Evolutionary conservation across 1,284 basidiomycete genomes (phyloP).

Genomic region (Mrakiaceae sp.): DNA sequence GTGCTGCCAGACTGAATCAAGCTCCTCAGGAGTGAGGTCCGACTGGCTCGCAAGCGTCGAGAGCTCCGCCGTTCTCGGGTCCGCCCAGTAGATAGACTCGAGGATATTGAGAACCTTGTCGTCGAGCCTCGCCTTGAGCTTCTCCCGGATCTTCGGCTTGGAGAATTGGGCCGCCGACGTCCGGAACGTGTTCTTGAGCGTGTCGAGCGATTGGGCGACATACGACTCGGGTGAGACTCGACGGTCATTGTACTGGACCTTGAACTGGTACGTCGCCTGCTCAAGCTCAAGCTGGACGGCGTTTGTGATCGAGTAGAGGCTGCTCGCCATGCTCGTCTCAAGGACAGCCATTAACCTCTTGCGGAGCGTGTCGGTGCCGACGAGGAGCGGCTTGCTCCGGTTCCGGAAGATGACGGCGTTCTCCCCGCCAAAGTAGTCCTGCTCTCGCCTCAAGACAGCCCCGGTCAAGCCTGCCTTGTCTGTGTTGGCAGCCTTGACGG

Average conservation of each 20-base stretch:
- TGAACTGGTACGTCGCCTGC: conserved; percentile 96
- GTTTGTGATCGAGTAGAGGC: conserved; percentile 88
- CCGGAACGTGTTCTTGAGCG: conserved; percentile 82
- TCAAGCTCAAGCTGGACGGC: conserved; percentile 94
- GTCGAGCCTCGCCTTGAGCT: conserved; percentile 84
- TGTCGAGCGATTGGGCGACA: conserved; percentile 91
- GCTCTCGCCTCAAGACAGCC: conserved; percentile 58
- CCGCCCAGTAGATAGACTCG: conserved; percentile 94
- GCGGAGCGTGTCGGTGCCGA: conserved; percentile 81
- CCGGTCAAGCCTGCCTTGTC: conserved; percentile 38
- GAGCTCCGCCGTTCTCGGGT: conserved; percentile 71
- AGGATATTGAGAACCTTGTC: conserved; percentile 94
- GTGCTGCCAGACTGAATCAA: conserved; percentile 90
- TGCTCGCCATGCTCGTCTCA: conserved; percentile 93
- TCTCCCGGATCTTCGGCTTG: conserved; percentile 75
- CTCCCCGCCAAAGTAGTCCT: conserved; percentile 68
- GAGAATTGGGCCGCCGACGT: conserved; percentile 74
- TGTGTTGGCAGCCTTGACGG: background rate
- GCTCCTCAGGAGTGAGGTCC: conserved; percentile 51
- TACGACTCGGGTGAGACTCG: conserved; percentile 91
- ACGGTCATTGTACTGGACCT: conserved; percentile 96
- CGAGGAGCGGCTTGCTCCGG: conserved; percentile 47
- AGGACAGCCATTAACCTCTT: conserved; percentile 88
- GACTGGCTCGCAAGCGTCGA: conserved; percentile 57
- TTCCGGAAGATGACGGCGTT: conserved; percentile 44